A percentile compares a stretch with the other conserved stretches of the same genome.
Evolutionary conservation across 2,329 filamentous ascomycete species (phyloP).

Genomic region (Epichloe bromicola): DNA sequence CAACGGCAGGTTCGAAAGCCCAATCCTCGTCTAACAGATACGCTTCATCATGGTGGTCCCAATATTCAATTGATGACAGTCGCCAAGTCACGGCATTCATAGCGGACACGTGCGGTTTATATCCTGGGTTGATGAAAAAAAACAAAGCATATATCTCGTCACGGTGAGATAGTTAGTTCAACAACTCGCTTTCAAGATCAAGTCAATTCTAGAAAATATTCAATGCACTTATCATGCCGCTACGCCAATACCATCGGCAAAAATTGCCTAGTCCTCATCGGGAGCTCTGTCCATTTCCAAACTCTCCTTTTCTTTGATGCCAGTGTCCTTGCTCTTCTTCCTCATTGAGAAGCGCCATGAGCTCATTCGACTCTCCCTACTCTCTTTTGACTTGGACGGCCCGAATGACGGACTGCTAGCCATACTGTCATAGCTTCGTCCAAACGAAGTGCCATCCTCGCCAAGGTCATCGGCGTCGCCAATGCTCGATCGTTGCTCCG

Average conservation of each 20-base stretch:
- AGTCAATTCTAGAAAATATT: neutral
- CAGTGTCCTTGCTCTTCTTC: conserved; percentile 42
- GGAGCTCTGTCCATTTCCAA: conserved; percentile 33
- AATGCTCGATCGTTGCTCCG: conserved; percentile 43
- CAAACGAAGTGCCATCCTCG: conserved; percentile 30
- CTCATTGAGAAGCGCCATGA: conserved; percentile 46
- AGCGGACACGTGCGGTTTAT: no score
- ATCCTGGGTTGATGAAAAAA: no score
- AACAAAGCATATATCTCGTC: neutral
- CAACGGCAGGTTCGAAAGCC: no score
- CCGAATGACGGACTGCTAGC: conserved; percentile 44
- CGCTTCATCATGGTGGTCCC: no score
- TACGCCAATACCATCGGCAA: neutral
- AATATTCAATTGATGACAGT: no score
- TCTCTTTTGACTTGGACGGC: conserved; percentile 32
- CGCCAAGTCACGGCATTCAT: no score
- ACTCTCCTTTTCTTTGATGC: conserved; percentile 35
- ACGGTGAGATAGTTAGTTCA: neutral
- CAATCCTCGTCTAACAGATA: no score
- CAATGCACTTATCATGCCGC: neutral
- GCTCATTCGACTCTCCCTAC: conserved; percentile 35
- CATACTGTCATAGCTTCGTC: conserved; percentile 42
- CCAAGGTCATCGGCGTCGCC: conserved; percentile 40
- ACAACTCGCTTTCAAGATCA: neutral
- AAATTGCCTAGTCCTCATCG: conserved; percentile 16